Base-by-base conservation (phyloP, 306 rosid genomes). In the Glycyrrhiza uralensis region DNA sequence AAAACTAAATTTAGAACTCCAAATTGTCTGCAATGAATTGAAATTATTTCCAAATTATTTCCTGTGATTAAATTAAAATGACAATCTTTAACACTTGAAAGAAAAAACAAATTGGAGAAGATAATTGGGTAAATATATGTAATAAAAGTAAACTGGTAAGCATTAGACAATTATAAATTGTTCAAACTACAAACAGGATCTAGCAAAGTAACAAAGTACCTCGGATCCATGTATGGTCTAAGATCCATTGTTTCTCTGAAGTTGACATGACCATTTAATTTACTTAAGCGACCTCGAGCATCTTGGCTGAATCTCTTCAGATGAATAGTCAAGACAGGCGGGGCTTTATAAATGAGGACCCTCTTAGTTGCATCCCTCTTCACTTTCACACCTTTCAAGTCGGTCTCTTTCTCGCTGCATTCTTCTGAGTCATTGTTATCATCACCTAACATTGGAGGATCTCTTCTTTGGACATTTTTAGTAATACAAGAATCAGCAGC, bases 301-400 rank as follows among this genome's bases (percentile, higher is more conserved):
- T 95, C 99, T 69, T 92, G 97, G 85, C 93, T 82, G 81, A 95
- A 95, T 71, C 99, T 85, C 82, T 95, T 95, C 52, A 95, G 84
- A 88, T 91, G 99, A 78, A 95, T 87, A 41, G 93, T 92, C 74
- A 95, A 80, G 71, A 91, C 76, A 38, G 89, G 90, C 0, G 97
- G 97, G 61, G 96, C 89, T 80, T 81, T 92, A 77, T 80, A 76
- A 67, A 95, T 87, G 66, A 91, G 82, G 74, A 85, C 88, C 72
- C 90, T 90, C 85, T 89, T 95, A 19, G 87, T 89, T 20, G 97
- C 99, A 79, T 95, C 89, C 83, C 97, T 86, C 80, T 85, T 95
- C 84, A 92, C 93, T 77, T 80, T 81, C 78, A 80, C 82, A 63
- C 28, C 28, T 58, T 83, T 74, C 39, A 80, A 74, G 51, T 69